Base-by-base conservation (phyloP, 2,329 filamentous ascomycete species). In the Claviceps quebecensis region DNA sequence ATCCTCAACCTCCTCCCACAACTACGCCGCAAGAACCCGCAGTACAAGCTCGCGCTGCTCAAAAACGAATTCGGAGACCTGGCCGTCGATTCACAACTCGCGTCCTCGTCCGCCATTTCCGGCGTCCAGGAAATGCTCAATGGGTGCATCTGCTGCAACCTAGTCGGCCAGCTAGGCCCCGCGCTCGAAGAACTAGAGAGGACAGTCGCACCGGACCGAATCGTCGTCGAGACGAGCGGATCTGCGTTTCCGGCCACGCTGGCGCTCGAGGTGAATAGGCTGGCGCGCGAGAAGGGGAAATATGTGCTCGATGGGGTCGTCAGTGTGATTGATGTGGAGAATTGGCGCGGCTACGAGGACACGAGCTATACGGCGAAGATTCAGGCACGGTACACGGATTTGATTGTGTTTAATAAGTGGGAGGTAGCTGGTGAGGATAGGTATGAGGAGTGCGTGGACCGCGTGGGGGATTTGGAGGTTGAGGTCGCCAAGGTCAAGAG, bases 51-150 rank as follows among this genome's bases (percentile, higher is more conserved):
- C 57, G 93, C 91, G 2, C 82, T 98, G 16, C 79, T 98, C 51
- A 98, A 98, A 67, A 98, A 98, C 69, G 93, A 98, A 71, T 97
- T 96, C 67, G 93, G 93, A 63, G 90, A 97, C 66, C 71, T 98
- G 43, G 90, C 89, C 38, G 77, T 98, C 64, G 93, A 98, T 73
- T 93, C 87, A 1, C 87, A 95, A 66, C 83, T 98, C 34, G 91
- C 93, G 16, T 76, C 85, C 0, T 85, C 85, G 14, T 80, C 80
- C 48, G 83, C 90, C 56, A 89, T 98, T 58, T 84, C 87, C 1
- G 91, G 89, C 51, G 90, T 95, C 4, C 86, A 86, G 60, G 93
- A 98, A 68, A 77, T 98, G 1, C 83, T 98, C 50, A 95, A 95
- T 66, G 93, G 91, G 58, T 97, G 93, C 71, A 97, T 98, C 68